A percentile compares a stretch with the other conserved stretches of the same genome.
Conservation (phyloP, 2,329 filamentous ascomycete species). For the Colletotrichum australisinense region DNA sequence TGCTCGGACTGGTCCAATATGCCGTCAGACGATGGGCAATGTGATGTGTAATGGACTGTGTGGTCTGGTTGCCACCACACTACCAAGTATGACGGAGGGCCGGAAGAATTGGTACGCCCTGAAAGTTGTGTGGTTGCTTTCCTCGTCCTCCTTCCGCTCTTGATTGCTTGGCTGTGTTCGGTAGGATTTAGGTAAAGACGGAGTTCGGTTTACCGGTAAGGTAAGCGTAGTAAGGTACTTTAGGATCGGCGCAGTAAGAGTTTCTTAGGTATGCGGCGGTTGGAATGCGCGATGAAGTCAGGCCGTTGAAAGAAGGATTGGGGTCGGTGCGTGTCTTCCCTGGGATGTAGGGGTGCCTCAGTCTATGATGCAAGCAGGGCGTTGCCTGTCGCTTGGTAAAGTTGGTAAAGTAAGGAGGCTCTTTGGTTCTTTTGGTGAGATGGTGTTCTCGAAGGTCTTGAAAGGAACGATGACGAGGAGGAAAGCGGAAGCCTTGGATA, state of each 20-base stretch:
- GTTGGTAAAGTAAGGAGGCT: neutral
- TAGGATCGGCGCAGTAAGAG: neutral
- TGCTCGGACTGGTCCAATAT: conserved; percentile 10
- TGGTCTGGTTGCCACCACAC: conserved; percentile 25
- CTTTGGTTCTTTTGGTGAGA: neutral
- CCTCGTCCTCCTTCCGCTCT: neutral
- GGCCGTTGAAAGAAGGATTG: neutral
- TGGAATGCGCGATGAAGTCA: conserved; percentile 20
- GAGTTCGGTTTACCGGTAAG: neutral
- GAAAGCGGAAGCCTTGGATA: neutral
- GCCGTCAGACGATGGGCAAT: conserved; percentile 18
- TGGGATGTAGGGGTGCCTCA: neutral
- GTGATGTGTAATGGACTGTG: conserved; percentile 19
- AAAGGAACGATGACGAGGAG: neutral
- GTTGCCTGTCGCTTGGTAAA: neutral
- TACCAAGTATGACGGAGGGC: conserved; percentile 8
- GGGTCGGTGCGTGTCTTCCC: neutral
- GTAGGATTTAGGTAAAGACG: neutral
- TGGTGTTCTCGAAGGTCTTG: neutral
- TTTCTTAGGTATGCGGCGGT: conserved; percentile 1
- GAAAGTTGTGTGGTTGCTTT: neutral
- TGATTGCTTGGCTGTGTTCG: neutral
- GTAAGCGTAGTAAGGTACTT: neutral
- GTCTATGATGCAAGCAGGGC: conserved; percentile 12
- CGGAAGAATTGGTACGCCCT: neutral